Conservation (phyloP, 1,284 basidiomycete species). For the Pascua sp. region DNA sequence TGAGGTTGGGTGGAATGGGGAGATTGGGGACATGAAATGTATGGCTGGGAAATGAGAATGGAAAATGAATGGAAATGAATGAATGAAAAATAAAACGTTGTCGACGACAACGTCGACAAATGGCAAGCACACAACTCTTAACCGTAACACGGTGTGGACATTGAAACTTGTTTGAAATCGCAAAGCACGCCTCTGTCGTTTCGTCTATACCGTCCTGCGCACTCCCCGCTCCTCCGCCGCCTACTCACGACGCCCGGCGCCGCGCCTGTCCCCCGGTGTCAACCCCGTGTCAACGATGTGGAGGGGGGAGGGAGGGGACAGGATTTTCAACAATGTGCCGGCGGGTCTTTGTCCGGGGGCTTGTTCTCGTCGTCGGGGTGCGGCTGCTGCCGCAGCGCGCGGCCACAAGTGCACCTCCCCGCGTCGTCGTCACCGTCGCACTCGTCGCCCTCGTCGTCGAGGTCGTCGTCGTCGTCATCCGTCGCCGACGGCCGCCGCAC, state of each 20-base stretch:
- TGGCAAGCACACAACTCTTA: too few species aligned
- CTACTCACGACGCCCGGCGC: constrained; percentile 1
- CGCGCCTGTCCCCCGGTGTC: background rate
- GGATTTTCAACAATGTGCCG: background rate
- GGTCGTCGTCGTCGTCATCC: constrained; percentile 8
- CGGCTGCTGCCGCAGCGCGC: constrained; percentile 6
- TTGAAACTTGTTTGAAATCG: too few species aligned
- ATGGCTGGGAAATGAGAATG: too few species aligned
- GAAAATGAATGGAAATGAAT: too few species aligned
- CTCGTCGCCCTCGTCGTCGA: constrained; percentile 14
- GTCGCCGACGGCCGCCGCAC: constrained; percentile 8
- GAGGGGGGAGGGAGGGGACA: background rate
- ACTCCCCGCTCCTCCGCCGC: constrained; percentile 12
- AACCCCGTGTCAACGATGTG: background rate
- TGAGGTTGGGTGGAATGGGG: too few species aligned
- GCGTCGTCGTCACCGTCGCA: constrained; percentile 10
- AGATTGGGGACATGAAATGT: too few species aligned
- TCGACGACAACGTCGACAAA: too few species aligned
- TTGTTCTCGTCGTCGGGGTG: constrained; percentile 2
- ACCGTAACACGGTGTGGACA: too few species aligned
- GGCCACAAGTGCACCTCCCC: constrained; percentile 12
- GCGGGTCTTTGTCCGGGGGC: constrained; percentile 7
- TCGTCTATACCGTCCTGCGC: background rate
- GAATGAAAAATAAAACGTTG: too few species aligned
- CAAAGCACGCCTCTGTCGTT: too few species aligned